Percentiles rank a stretch among this genome's conserved stretches.
These are phyloP conservation scores for Citrullus amarus DNA, from an alignment of 306 rosid genomes.

Conservation along the genomic window DNA sequence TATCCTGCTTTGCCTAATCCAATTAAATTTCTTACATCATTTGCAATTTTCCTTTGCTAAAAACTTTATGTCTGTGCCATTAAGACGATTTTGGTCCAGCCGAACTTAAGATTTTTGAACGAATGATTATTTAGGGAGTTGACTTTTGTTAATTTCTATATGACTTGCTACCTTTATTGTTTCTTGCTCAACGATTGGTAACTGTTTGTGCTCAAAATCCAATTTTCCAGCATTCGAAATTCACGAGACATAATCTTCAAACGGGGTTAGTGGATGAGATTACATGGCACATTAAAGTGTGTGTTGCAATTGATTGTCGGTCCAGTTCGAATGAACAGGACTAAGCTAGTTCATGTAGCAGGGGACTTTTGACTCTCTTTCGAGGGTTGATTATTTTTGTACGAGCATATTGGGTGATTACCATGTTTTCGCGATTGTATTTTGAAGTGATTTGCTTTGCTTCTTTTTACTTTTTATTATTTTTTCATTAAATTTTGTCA, in stretches of 20 bases:
- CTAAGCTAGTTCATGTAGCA: too few relatives aligned
- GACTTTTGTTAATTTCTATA: neutral
- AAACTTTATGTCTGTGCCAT: neutral
- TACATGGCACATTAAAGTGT: neutral
- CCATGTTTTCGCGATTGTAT: too few relatives aligned
- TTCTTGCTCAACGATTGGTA: neutral
- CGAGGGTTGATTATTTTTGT: too few relatives aligned
- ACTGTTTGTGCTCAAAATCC: neutral
- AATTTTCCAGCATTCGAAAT: neutral
- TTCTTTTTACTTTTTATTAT: too few relatives aligned
- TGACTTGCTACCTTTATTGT: neutral
- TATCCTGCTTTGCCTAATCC: neutral
- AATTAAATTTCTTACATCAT: neutral
- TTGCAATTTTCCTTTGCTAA: neutral
- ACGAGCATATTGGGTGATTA: too few relatives aligned
- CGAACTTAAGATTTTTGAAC: neutral
- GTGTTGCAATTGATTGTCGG: neutral
- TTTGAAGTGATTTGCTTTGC: too few relatives aligned
- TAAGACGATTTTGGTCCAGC: neutral
- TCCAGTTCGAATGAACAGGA: neutral
- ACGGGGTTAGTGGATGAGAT: neutral
- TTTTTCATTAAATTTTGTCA: too few relatives aligned
- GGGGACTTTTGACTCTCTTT: too few relatives aligned
- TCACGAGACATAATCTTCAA: neutral
- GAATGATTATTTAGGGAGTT: neutral